Conservation (phyloP, 768 basidiomycete genomes). For the Hygrocybe punicea region DNA sequence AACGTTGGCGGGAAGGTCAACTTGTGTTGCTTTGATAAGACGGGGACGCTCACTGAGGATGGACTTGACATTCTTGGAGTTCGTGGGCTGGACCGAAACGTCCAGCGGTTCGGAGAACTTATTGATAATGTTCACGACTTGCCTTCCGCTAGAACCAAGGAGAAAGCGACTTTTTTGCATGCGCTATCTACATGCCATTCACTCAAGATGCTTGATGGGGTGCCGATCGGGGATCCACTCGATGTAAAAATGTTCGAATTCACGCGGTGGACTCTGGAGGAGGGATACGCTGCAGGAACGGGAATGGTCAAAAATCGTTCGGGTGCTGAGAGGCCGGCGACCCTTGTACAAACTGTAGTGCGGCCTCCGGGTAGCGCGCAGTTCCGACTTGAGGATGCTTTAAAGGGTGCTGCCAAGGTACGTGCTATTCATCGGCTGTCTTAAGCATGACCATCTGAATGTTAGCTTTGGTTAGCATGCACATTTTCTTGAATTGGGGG, state of each 20-base stretch:
- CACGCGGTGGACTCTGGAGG: constrained; percentile 93
- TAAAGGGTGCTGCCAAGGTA: constrained; percentile 80
- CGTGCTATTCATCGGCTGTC: constrained; percentile 12
- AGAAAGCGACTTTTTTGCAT: constrained; percentile 84
- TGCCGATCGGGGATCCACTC: constrained; percentile 91
- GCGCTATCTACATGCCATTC: constrained; percentile 96
- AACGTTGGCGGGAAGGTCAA: constrained; percentile 96
- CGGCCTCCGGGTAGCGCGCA: constrained; percentile 90
- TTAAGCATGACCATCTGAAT: background rate
- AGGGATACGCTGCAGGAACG: constrained; percentile 72
- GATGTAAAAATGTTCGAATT: constrained; percentile 99
- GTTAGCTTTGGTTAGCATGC: constrained; percentile 64
- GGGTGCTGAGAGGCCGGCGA: constrained; percentile 62
- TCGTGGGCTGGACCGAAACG: constrained; percentile 73
- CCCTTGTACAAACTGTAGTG: constrained; percentile 94
- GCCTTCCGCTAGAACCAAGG: constrained; percentile 50
- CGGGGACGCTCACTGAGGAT: constrained; percentile 96
- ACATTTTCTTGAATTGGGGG: constrained; percentile 94
- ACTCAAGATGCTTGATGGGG: constrained; percentile 82
- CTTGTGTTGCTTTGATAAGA: constrained; percentile 98
- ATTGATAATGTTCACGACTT: constrained; percentile 83
- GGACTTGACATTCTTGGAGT: constrained; percentile 96
- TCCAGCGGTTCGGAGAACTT: constrained; percentile 84
- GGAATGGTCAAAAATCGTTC: constrained; percentile 65
- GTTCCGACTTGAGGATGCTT: constrained; percentile 90